Evolutionary conservation across 257 asterid species (phyloP).

Genomic region (Gentiana dahurica): DNA sequence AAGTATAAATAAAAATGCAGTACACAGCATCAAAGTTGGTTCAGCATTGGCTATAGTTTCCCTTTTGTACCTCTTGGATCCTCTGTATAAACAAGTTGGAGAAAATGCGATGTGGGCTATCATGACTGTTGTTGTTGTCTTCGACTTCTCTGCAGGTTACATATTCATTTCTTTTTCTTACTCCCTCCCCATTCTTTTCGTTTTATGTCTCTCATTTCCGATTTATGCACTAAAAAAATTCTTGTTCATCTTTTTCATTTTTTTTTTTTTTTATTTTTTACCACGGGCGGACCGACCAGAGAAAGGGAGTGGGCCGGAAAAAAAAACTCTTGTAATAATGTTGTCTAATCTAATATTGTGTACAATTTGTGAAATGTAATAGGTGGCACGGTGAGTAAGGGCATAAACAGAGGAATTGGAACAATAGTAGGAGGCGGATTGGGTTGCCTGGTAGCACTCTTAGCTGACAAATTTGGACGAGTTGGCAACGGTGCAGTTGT

Average conservation of each 20-base stretch:
- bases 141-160: slow-evolving; percentile 72
- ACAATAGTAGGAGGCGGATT: slow-evolving; percentile 75
- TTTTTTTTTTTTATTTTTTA: no score
- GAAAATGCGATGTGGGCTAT: slow-evolving; percentile 96
- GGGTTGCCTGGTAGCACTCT: slow-evolving; percentile 69
- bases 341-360: no score
- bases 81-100: slow-evolving; percentile 55
- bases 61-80: slow-evolving; percentile 46
- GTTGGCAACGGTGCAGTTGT: slow-evolving; percentile 42
- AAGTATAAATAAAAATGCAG: slow-evolving; percentile 26
- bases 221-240: not conserved
- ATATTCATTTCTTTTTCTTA: not conserved
- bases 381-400: slow-evolving; percentile 95
- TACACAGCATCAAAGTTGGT: slow-evolving; percentile 70
- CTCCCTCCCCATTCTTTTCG: not conserved
- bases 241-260: no score
- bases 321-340: no score
- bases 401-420: slow-evolving; percentile 79
- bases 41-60: slow-evolving; percentile 69
- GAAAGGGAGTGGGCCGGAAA: no score
- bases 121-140: slow-evolving; percentile 88
- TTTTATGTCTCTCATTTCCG: not conserved
- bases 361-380: not conserved
- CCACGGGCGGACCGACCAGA: no score
- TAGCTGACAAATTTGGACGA: slow-evolving; percentile 48